Base-by-base conservation (phyloP, 768 basidiomycete genomes). In the Paxillus involutus region DNA sequence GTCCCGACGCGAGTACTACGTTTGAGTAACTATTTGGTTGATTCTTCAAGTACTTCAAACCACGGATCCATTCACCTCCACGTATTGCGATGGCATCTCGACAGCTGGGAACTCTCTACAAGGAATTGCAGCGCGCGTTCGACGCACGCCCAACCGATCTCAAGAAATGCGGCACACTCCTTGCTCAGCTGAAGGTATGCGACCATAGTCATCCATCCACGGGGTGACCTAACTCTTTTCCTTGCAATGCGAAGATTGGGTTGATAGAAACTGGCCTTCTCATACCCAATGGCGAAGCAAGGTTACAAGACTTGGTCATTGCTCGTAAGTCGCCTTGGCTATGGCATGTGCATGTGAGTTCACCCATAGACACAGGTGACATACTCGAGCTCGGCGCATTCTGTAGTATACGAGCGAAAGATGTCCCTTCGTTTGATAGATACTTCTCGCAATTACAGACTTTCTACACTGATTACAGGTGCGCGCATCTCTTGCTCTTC, bases 371-470 rank as follows among this genome's bases (percentile, higher is more conserved):
- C 10, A 33, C 70, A 95, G 94, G 96, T 56, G 93, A 94, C 57
- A 90, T 97, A 54, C 86, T 99, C 54, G 96, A 98, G 77, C 87
- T 98, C 62, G 96, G 94, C 49, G 93, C 94, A 16, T 87, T 95
- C 76, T 90, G 91, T 79, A 94, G 95, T 58, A 89, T 98, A 70
- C 83, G 93, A 37, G 81, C 86, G 59, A 84, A 83, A 66, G 92
- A 96, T 69, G 83, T 95, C 19, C 89, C 94, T 49, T 89, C 92
- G 0, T 99, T 98, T 68, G 92, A 96, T 72, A 84, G 95, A 59
- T 98, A 97, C 71, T 93, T 95, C 69, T 86, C 91, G 14, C 92
- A 96, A 72, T 79, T 97, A 4, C 86, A 90, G 62, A 85, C 87
- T 0, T 96, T 92, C 76, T 97, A 96, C 75, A 85, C 85, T 45